These are phyloP conservation scores for Yarrowia phangngaensis DNA, from an alignment of 805 yeast genomes.

Conservation along the genomic window DNA sequence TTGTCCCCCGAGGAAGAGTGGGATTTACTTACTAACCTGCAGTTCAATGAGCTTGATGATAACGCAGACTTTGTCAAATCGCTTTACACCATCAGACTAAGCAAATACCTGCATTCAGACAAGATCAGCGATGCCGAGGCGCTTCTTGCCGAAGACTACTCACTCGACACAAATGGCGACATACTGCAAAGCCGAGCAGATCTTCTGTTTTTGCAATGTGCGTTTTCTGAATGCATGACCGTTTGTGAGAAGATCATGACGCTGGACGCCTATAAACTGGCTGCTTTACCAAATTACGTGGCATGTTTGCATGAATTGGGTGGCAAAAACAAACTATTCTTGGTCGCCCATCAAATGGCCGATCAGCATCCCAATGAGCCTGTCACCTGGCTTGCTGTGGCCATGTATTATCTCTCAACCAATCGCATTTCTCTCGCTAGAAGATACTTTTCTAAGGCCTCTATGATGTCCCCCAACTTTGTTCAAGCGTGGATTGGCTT, in stretches of 20 bases:
- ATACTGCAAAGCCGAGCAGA: slow-evolving; percentile 67
- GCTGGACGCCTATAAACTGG: slow-evolving; percentile 64
- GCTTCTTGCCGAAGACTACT: slow-evolving; percentile 66
- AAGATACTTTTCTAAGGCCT: slow-evolving; percentile 81
- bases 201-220: slow-evolving; percentile 66
- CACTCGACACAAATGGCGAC: slow-evolving; percentile 65
- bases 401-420: slow-evolving; percentile 77
- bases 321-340: slow-evolving; percentile 72
- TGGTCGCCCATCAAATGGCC: slow-evolving; percentile 78
- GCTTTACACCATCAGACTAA: slow-evolving; percentile 69
- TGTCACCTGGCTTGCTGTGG: slow-evolving; percentile 89
- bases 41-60: slow-evolving; percentile 67
- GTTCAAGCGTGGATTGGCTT: slow-evolving; percentile 98
- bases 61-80: slow-evolving; percentile 76
- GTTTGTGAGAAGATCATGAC: slow-evolving; percentile 56
- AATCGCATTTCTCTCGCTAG: slow-evolving; percentile 77
- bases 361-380: slow-evolving; percentile 77
- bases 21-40: slow-evolving; percentile 62
- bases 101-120: slow-evolving; percentile 59
- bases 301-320: slow-evolving; percentile 83
- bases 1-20: slow-evolving; percentile 84
- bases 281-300: slow-evolving; percentile 70
- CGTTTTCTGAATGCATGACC: slow-evolving; percentile 68
- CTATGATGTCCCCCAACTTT: slow-evolving; percentile 80
- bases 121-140: slow-evolving; percentile 62